phyloP scores from a whole-genome alignment of 106 monocot species.

The Dendrobium chrysotoxum region DNA sequence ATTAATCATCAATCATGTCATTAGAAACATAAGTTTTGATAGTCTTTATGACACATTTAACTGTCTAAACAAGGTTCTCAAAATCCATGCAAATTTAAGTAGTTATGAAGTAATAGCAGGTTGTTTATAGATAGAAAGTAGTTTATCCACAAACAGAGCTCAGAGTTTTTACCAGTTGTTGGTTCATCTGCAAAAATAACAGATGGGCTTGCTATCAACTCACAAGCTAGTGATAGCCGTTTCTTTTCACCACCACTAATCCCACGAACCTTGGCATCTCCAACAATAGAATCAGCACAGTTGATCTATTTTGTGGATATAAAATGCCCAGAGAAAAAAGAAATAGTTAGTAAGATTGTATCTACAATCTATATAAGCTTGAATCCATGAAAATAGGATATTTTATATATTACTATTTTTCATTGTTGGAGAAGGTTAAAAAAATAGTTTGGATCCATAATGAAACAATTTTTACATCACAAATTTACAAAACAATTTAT shows the following conservation, averaged over 20 bases:
- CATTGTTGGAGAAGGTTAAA: neutral
- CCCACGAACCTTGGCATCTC: conserved; percentile 96
- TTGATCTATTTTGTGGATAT: conserved; percentile 39
- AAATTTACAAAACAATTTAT: conserved; percentile 1
- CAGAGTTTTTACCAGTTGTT: conserved; percentile 63
- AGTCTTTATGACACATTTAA: neutral
- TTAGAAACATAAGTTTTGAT: neutral
- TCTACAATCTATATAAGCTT: neutral
- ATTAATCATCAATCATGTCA: neutral
- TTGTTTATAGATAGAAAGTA: neutral
- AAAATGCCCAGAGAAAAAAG: conserved; percentile 6
- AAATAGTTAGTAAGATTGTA: neutral
- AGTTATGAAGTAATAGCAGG: neutral
- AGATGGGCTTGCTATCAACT: conserved; percentile 95
- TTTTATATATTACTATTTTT: neutral
- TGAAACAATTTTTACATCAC: neutral
- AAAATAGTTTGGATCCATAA: neutral
- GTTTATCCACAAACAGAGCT: neutral
- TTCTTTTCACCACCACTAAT: conserved; percentile 99
- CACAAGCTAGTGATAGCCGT: conserved; percentile 90
- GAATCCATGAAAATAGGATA: neutral
- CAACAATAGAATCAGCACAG: conserved; percentile 93
- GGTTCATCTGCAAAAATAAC: conserved; percentile 98
- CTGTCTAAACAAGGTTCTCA: neutral
- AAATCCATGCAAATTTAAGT: neutral